These are phyloP conservation scores for Lentinula novae-zelandiae DNA, from an alignment of 1,284 basidiomycete species.

Conservation along the genomic window DNA sequence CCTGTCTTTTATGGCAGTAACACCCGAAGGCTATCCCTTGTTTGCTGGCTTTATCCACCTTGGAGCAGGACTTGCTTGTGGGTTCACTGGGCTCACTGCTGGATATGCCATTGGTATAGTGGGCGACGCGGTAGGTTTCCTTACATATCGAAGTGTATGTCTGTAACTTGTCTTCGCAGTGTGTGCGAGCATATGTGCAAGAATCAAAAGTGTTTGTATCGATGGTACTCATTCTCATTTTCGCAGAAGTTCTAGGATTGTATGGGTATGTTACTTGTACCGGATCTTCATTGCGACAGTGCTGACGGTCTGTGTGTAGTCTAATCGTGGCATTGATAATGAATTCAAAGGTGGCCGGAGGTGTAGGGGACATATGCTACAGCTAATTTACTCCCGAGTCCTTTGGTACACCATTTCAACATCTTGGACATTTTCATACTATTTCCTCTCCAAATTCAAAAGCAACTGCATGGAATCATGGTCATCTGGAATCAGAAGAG, in stretches of 20 bases:
- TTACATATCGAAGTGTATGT: conserved; percentile 27
- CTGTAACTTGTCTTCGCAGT: conserved; percentile 33
- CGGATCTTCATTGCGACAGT: neutral
- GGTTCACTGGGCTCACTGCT: conserved; percentile 91
- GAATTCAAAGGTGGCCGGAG: conserved; percentile 59
- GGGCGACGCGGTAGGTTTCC: conserved; percentile 93
- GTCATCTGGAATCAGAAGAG: conserved; percentile 7
- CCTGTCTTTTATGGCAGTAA: conserved; percentile 46
- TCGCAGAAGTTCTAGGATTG: conserved; percentile 80
- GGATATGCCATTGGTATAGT: conserved; percentile 96
- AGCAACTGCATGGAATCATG: neutral
- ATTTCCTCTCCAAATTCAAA: neutral
- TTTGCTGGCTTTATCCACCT: conserved; percentile 93
- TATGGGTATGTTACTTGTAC: conserved; percentile 33
- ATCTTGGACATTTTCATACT: conserved; percentile 1
- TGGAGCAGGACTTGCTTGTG: conserved; percentile 90
- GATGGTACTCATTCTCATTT: conserved; percentile 71
- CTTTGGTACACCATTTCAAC: conserved; percentile 2
- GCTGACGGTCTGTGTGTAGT: conserved; percentile 30
- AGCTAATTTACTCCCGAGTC: neutral
- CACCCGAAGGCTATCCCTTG: conserved; percentile 62
- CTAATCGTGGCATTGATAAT: conserved; percentile 88
- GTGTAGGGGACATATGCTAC: neutral
- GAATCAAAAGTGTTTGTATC: conserved; percentile 87
- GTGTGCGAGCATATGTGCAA: conserved; percentile 72